phyloP scores from a whole-genome alignment of 257 asterid species.

The Nicotiana tomentosiformis region DNA sequence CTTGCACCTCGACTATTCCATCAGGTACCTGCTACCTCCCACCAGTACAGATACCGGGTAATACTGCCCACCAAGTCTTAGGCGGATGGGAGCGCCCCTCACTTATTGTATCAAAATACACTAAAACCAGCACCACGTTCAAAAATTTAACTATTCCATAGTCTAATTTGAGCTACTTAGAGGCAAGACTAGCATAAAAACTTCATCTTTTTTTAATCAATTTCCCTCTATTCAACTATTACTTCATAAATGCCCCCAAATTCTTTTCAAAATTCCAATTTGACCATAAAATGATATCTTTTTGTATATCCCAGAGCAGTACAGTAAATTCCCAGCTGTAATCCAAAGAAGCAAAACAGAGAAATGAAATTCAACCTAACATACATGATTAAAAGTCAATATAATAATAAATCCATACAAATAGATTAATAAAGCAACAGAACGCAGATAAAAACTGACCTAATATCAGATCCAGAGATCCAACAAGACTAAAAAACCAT shows the following conservation, averaged over 20 bases:
- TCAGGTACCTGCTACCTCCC: too few species aligned
- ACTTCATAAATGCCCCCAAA: not conserved
- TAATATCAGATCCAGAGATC: slow-evolving; percentile 7
- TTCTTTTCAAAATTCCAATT: not conserved
- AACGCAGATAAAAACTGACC: not conserved
- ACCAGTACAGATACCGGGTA: too few species aligned
- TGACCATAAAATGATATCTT: not conserved
- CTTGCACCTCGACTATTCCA: too few species aligned
- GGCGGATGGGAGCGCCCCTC: too few species aligned
- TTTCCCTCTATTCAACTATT: not conserved
- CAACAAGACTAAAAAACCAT: not conserved
- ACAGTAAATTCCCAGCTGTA: not conserved
- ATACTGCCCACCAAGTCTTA: too few species aligned
- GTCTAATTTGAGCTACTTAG: not conserved
- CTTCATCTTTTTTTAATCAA: not conserved
- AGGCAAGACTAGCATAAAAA: not conserved
- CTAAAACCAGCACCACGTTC: not conserved
- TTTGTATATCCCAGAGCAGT: not conserved
- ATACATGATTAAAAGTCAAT: not conserved
- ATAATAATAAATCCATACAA: not conserved
- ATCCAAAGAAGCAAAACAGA: not conserved
- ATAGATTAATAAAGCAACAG: not conserved
- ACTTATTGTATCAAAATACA: too few species aligned
- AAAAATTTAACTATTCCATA: not conserved
- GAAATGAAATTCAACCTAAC: not conserved